Conservation (phyloP, 1,284 basidiomycete genomes). For the Papiliotrema terrestris region DNA sequence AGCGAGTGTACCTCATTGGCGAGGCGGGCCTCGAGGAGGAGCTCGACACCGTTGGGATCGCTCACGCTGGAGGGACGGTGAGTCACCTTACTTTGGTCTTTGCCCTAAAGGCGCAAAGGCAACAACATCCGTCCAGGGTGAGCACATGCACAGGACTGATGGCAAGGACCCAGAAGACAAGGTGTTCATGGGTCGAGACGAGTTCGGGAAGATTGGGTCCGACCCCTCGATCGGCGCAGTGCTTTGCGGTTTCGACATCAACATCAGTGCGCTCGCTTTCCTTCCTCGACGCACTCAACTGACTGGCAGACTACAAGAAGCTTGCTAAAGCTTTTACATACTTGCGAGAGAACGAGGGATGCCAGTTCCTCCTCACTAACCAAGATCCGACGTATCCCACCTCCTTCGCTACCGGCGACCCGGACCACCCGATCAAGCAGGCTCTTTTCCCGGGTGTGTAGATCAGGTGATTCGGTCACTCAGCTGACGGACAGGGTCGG, state of each 20-base stretch:
- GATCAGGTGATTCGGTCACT: neutral
- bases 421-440: slow-evolving; percentile 74
- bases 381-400: slow-evolving; percentile 86
- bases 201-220: slow-evolving; percentile 63
- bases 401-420: slow-evolving; percentile 54
- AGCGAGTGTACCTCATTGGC: slow-evolving; percentile 95
- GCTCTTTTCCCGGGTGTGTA: slow-evolving; percentile 71
- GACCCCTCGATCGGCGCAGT: slow-evolving; percentile 85
- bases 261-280: slow-evolving; percentile 40
- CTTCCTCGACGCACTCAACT: neutral
- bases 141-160: slow-evolving; percentile 1
- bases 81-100: neutral
- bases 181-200: slow-evolving; percentile 66
- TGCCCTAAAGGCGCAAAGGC: neutral
- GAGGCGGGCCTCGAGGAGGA: slow-evolving; percentile 92
- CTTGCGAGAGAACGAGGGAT: slow-evolving; percentile 70
- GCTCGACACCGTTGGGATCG: slow-evolving; percentile 74
- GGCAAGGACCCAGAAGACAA: slow-evolving; percentile 75
- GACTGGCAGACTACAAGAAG: slow-evolving; percentile 75
- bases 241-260: slow-evolving; percentile 71
- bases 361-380: slow-evolving; percentile 88
- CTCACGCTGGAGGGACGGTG: slow-evolving; percentile 81
- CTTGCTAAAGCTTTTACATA: slow-evolving; percentile 91
- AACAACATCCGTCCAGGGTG: too few species aligned
- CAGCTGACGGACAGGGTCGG: slow-evolving; percentile 52